phyloP scores from a whole-genome alignment of 139 green algal genomes.

The Chlorella ohadii region DNA sequence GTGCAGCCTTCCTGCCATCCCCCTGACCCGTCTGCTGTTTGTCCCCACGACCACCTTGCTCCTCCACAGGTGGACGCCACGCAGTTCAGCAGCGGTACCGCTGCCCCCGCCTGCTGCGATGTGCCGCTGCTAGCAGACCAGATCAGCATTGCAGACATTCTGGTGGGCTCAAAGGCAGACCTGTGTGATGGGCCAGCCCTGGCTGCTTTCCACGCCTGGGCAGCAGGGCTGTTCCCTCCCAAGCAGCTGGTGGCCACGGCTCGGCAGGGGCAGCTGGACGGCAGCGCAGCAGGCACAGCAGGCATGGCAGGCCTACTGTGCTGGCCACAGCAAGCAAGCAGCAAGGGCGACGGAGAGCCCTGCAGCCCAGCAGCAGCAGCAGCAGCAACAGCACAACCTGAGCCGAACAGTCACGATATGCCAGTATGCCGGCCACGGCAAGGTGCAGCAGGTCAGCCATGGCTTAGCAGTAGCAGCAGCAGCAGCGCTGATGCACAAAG shows the following conservation, averaged over 20 bases:
- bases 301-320: background rate
- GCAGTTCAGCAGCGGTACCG: slow-evolving; percentile 8
- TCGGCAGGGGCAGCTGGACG: background rate
- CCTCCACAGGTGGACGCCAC: slow-evolving; percentile 20
- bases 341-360: background rate
- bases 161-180: slow-evolving; percentile 69
- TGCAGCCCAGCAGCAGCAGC: slow-evolving; percentile 8
- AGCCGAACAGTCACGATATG: background rate
- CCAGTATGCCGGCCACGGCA: background rate
- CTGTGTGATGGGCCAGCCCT: slow-evolving; percentile 1
- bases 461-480: slow-evolving; percentile 22
- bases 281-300: background rate
- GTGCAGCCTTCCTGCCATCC: too few relatives aligned
- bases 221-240: slow-evolving; percentile 48
- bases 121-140: slow-evolving; percentile 38
- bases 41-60: background rate
- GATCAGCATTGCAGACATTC: slow-evolving; percentile 60
- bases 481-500: background rate
- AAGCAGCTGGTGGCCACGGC: slow-evolving; percentile 45
- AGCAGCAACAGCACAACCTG: background rate
- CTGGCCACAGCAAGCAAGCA: background rate
- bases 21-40: too few relatives aligned
- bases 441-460: background rate
- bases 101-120: background rate
- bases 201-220: slow-evolving; percentile 45